Percentiles rank a stretch among this genome's conserved stretches.
These are phyloP conservation scores for Leccinum ponderosum DNA, from an alignment of 1,284 basidiomycete genomes.

Conservation along the genomic window DNA sequence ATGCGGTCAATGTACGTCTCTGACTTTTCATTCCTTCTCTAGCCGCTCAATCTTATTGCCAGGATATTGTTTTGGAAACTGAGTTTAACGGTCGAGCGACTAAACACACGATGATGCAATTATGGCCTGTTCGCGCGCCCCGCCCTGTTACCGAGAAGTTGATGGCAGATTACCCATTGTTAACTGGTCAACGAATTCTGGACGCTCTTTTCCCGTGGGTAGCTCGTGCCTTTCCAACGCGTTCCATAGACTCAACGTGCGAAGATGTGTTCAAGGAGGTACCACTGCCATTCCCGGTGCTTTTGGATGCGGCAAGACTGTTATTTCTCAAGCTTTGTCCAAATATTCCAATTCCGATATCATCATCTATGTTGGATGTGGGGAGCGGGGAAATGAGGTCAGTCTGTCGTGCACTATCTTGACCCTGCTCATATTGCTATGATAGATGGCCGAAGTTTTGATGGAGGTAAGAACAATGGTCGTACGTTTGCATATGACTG, in stretches of 20 bases:
- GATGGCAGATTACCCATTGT: constrained; percentile 88
- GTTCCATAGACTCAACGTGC: constrained; percentile 1
- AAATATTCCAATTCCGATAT: constrained; percentile 99
- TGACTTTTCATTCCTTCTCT: not conserved
- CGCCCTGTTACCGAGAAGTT: constrained; percentile 94
- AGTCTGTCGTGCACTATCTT: constrained; percentile 17
- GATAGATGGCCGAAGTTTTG: constrained; percentile 96
- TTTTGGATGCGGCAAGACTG: constrained; percentile 98
- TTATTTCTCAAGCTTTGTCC: constrained; percentile 96
- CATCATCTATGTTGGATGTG: constrained; percentile 98
- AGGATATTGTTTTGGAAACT: constrained; percentile 96
- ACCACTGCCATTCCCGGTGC: constrained; percentile 99
- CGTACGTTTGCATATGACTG: constrained; percentile 4
- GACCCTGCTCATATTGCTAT: constrained; percentile 6
- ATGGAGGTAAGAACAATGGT: constrained; percentile 66
- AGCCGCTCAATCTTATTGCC: constrained; percentile 8
- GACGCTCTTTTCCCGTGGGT: constrained; percentile 94
- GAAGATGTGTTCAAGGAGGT: constrained; percentile 94
- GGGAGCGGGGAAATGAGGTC: constrained; percentile 89
- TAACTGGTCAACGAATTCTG: constrained; percentile 96
- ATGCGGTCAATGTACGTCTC: constrained; percentile 80
- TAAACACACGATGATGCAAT: constrained; percentile 94
- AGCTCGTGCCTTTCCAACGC: not conserved
- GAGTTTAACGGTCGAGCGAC: constrained; percentile 97
- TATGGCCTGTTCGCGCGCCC: constrained; percentile 99